Base-by-base conservation (phyloP, 23 red algal species). In the Gracilaria domingensis region DNA sequence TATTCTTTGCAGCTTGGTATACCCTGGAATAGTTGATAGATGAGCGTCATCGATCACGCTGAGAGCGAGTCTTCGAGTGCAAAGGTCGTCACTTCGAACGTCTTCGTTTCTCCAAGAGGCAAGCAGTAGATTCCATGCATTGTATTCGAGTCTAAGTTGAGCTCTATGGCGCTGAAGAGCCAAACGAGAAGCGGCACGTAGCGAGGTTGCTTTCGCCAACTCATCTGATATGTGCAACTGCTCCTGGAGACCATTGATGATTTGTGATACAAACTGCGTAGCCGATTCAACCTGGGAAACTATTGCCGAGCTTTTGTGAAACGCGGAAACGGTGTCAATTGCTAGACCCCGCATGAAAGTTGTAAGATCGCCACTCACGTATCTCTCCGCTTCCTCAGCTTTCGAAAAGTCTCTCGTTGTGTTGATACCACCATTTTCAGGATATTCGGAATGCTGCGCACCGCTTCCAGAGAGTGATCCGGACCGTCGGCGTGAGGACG, bases 101-200 rank as follows among this genome's bases (percentile, higher is more conserved):
- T 81, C 77, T 28, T 29, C 40, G 35, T 55, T 50, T 81, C 62
- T 23, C 87, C 87, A 91, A 8, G 87, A 59, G 17, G 75, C 58
- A 23, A 65, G 32, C 25, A 91, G 62, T n/a, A 91, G 61, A 49
- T 30, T 81, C 87, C 87, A 91, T 8, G 87, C 54, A 21, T 69
- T 36, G 33, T 53, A 71, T 72, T 91, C 87, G 9, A 91, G 58
- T 35, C 55, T 69, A 9, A 91, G 62, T 48, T 77, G 67, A 9
- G 47, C 37, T 23, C 49, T 50, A 30, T 55, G 85, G n/a, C 69
- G 38, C 9, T 66, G 65, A 37, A 79, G 42, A n/a, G 39, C 45
- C 9, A 48, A 16, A 9, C 85, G 65, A 24, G 51, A 53, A 20
- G 33, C 13, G 33, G 85, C 39, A n/a, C 53, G 69, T 34, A 79